Evolutionary conservation across 2,329 filamentous ascomycete species (phyloP), one percentile per base, ranked within the genome.

Genomic region (Phoma sp.): DNA sequence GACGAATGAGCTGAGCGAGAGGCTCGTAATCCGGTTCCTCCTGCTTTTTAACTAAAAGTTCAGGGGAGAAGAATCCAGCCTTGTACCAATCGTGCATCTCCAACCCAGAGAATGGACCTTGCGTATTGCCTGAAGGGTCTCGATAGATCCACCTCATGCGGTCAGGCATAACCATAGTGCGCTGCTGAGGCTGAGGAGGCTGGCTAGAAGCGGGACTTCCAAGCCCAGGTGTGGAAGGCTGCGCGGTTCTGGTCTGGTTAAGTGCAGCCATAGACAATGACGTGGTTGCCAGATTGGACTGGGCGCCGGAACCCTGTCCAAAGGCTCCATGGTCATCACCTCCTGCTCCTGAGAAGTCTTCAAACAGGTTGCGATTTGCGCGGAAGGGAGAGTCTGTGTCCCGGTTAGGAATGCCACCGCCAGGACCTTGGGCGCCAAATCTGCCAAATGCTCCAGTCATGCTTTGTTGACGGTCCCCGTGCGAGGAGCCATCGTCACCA

Each of bases 61-160:
- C 93, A 0, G 93, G 88, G 0, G 92, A 96, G 77, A 99, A 99
- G 78, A 98, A 99, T 38, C 93, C 93, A 30, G 93, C 93, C 74
- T 98, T 98, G 78, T 98, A 99, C 95, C 95, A 99, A 67, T 99
- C 96, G 65, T 99, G 96, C 95, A 99, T 99, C 76, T 99, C 95
- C 42, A 99, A 80, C 1, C 95, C 95, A 32, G 92, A 97, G 77
- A 95, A 99, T 0, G 95, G 95, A 0, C 95, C 95, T 72, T 99
- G 95, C 5, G 92, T 88, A 58, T 91, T 89, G 18, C 92, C 92
- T 71, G 96, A 91, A 5, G 95, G 95, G 72, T 99, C 95, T 46
- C 96, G 87, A 72, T 99, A 99, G 15, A 97, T 93, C 95, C 95
- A 99, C 66, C 93, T 85, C 92, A 99, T 99, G 12, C 96, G 85